Evolutionary conservation across 345 rosid genomes (phyloP).

Genomic region (Eucalyptus regnans): DNA sequence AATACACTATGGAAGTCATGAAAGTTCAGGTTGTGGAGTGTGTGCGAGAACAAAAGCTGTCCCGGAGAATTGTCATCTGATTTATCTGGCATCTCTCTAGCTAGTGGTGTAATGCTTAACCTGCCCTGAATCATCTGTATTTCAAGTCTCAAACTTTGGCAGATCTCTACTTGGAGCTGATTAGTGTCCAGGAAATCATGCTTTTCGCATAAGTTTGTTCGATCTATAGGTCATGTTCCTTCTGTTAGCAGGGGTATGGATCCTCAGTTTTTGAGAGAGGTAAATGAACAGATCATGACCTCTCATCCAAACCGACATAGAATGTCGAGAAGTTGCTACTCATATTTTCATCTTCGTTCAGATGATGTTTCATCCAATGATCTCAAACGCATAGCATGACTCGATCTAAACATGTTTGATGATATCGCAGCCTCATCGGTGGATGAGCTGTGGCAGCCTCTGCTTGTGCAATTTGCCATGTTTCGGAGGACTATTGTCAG

Average conservation of each 20-base stretch:
- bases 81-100: neutral
- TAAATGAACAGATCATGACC: neutral
- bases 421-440: neutral
- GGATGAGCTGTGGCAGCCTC: neutral
- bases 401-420: neutral
- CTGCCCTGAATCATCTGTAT: neutral
- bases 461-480: neutral
- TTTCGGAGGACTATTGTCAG: neutral
- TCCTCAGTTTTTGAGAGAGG: neutral
- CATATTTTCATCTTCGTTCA: neutral
- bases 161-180: neutral
- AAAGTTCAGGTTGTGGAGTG: neutral
- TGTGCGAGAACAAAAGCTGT: neutral
- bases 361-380: neutral
- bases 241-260: neutral
- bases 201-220: neutral
- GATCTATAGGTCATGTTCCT: neutral
- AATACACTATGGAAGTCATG: neutral
- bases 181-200: neutral
- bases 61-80: fast-evolving
- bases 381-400: neutral
- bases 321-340: neutral
- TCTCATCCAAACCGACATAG: neutral
- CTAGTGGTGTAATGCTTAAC: neutral
- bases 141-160: neutral